Base-by-base conservation (phyloP, 2,329 filamentous ascomycete genomes). In the Tetracladium maxilliforme region DNA sequence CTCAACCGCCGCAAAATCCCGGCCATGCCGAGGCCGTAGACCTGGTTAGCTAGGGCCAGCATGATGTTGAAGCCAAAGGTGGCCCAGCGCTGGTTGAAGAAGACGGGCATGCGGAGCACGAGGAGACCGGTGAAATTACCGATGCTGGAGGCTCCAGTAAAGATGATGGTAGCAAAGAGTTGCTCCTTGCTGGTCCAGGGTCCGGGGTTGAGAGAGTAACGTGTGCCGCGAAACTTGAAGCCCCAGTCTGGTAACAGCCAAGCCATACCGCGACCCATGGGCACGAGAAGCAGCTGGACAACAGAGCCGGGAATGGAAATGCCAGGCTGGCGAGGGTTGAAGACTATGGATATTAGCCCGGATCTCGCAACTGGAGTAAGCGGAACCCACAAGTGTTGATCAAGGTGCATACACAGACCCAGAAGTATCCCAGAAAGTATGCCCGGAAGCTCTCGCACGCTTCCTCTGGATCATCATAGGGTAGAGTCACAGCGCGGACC, bases 171-270 rank as follows among this genome's bases (percentile, higher is more conserved):
- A 0, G 47, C 36, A 23, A 56, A 51, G 37, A 56, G 48, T 30
- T 56, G 53, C 36, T 57, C 52, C 31, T 56, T 56, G 34, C 46
- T 50, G 1, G 43, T 49, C 51, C 52, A 57, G 0, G 49, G 52
- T 0, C 53, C 53, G 0, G 52, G 52, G 24, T 57, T 56, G 20
- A 55, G 41, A 6, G 6, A 13, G 21, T 9, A 23, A 6, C 10
- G 21, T 23, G 6, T 23, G 16, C 21, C 6, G 21, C 14, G 6
- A 12, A 9, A 6, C 6, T 23, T 9, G 21, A 15, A 23, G 14
- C 21, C 9, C 16, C 21, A 23, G n/a, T n/a, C n/a, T n/a, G n/a
- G n/a, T n/a, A n/a, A n/a, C n/a, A n/a, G n/a, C n/a, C n/a, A n/a
- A n/a, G 7, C n/a, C 29, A 31, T 10, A 11, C 24, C 27, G 11